Percentiles rank a stretch among this genome's conserved stretches.
Evolutionary conservation across 306 rosid genomes (phyloP).

Genomic region (Fragaria ananassa): DNA sequence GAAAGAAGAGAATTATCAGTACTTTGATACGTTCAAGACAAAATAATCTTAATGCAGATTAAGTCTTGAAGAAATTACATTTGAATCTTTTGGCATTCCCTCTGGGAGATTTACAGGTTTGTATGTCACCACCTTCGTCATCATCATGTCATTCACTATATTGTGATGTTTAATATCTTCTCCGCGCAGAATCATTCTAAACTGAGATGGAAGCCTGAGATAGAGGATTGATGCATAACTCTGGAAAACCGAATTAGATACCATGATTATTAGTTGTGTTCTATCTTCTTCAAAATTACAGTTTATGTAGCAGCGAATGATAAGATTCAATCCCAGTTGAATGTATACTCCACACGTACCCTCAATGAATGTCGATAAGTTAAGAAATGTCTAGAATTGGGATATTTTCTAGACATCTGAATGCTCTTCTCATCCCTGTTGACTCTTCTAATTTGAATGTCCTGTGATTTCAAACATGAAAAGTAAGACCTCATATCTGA

Average conservation of each 20-base stretch:
- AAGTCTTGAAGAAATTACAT: conserved; percentile 41
- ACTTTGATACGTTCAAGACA: conserved; percentile 9
- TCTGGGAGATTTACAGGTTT: conserved; percentile 56
- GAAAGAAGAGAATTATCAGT: conserved; percentile 28
- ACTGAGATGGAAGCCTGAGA: conserved; percentile 71
- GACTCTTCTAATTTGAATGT: conserved; percentile 87
- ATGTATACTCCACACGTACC: conserved; percentile 36
- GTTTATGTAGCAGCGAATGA: not conserved
- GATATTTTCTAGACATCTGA: conserved; percentile 70
- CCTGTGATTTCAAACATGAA: conserved; percentile 43
- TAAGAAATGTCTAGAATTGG: conserved; percentile 78
- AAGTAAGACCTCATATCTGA: not conserved
- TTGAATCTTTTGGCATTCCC: conserved; percentile 50
- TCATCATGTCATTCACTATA: conserved; percentile 89
- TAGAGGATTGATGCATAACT: conserved; percentile 87
- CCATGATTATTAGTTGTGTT: not conserved
- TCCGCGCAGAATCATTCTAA: conserved; percentile 83
- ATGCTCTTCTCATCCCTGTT: conserved; percentile 82
- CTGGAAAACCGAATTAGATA: conserved; percentile 37
- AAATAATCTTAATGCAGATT: conserved; percentile 7
- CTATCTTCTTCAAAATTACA: not conserved
- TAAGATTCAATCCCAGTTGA: not conserved
- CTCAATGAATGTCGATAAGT: conserved; percentile 83
- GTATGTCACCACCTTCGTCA: conserved; percentile 63
- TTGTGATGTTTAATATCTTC: conserved; percentile 76